Evolutionary conservation across 2,329 filamentous ascomycete genomes (phyloP), one percentile per base, ranked within the genome.

Genomic region (Lojkania enalia): DNA sequence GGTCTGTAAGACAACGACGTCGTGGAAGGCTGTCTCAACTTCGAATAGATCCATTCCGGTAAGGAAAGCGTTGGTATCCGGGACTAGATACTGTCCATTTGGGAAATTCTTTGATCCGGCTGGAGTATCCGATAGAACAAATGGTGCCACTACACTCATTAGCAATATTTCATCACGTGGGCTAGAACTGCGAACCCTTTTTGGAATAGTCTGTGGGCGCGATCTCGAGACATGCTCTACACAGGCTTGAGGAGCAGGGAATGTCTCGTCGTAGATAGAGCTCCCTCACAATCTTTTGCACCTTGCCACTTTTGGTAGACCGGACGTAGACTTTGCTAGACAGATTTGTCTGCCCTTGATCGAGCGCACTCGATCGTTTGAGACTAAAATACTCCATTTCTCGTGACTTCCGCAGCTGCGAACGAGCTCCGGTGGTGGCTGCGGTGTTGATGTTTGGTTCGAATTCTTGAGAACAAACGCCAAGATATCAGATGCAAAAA

Each of bases 21-120:
- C 94, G 71, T 94, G 92, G 61, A 99, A 96, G 3, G 89, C 88
- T 12, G 85, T 86, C 47, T 87, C 86, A 56, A 95, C 86, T 74
- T 99, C 94, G 61, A 99, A 96, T 14, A 97, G 77, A 66, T 99
- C 94, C 90, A 99, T 96, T 56, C 88, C 92, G 65, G 89, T 95
- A 39, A 99, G 80, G 40, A 99, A 83, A 32, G 90, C 91, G 74
- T 99, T 99, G 36, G 94, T 99, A 67, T 99, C 94, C 20, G 94
- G 94, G 25, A 99, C 80, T 31, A 99, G 78, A 69, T 99, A 99
- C 69, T 97, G 92, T 20, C 94, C 94, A 67, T 87, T 81, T 1
- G 89, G 87, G 64, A 88, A 96, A 23, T 79, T 72, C 64, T 86
- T 89, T 49, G 90, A 96, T 46, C 87, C 90, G 36, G 88, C 87